Evolutionary conservation across 169 alveolate genomes (phyloP), one percentile per base, ranked within the genome.

Genomic region (Theileria equi): DNA sequence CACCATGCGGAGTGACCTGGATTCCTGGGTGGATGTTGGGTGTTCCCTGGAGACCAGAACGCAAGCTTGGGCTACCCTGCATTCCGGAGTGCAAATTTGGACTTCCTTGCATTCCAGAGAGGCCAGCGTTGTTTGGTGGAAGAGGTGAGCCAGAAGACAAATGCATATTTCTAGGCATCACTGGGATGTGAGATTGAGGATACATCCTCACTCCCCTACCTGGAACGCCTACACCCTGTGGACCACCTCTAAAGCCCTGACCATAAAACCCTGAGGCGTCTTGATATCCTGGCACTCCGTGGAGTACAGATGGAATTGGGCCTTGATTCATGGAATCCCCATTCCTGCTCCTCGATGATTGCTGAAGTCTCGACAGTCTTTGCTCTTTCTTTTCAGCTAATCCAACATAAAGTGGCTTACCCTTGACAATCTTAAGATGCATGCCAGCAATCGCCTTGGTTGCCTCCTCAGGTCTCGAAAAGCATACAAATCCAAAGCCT

Each of bases 401-500:
- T 0, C 97, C 96, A n/a, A 94, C 97, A 49, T 93, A 94, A 52
- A 94, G 79, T 6, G 98, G 97, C 81, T 94, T 94, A 45, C 79
- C 85, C 65, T 90, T 80, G 10, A 90, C 88, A 45, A 87, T 81
- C 88, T 92, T 92, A 74, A 93, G 74, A 65, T 94, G 97, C 98
- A 94, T 96, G 76, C 94, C 98, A 28, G 98, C 91, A 40, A 95
- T 95, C 7, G 99, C 99, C 79, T 90, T 93, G 28, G 95, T 93
- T 8, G 99, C 99, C 81, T 95, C 99, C 55, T 95, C 98, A 11
- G 97, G 96, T 17, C 92, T 78, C 50, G 89, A 83, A 89, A 94
- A 97, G 88, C 98, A 96, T 19, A 96, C 99, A 76, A 95, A 97
- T 28, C 99, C 99, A 71, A 96, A 97, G 34, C 99, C 98, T 77